Base-by-base conservation (phyloP, 1,139 yeast species). In the Pneumocystis jirovecii region DNA sequence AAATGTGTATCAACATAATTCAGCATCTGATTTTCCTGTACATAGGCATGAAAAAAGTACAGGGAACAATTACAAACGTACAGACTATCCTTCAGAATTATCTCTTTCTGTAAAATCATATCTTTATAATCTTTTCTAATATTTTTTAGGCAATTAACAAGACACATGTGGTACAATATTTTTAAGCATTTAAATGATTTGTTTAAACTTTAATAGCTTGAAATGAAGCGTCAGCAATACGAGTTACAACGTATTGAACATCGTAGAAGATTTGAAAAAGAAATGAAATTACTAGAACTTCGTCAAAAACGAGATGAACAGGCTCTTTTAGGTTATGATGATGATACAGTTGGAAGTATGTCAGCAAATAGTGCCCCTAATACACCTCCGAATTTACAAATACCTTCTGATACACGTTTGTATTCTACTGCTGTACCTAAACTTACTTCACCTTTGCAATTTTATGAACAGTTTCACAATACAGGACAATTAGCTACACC, bases 161-260 rank as follows among this genome's bases (percentile, higher is more conserved):
- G 10, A 50, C 34, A 5, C 57, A 50, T 25, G 57, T 29, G 34
- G 57, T 50, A 50, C 34, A 50, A 34, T 50, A 3, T 2, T 25
- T 50, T 25, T 25, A 50, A 19, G 34, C 10, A 4, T 5, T 50
- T 50, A 10, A 19, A 25, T 50, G 7, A n/a, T 25, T 25, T 25
- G 5, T 25, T 25, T 50, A 12, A 50, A 50, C 4, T 50, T 50
- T 50, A 15, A 50, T 50, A 60, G 61, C 61, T 60, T 42, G 61
- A 60, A 39, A 60, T 39, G 39, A 60, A 42, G 21, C 61, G 61
- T 17, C 61, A 60, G n/a, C 45, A 60, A 39, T 60, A 60, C 15
- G 61, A 60, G 29, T 15, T 60, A 7, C 45, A 60, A 60, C 61
- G 45, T 39, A 39, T 39, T 15, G 45, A 60, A 60, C 61, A 60